phyloP scores from a whole-genome alignment of 2,329 filamentous ascomycete species.

The Clarireedia monteithiana region DNA sequence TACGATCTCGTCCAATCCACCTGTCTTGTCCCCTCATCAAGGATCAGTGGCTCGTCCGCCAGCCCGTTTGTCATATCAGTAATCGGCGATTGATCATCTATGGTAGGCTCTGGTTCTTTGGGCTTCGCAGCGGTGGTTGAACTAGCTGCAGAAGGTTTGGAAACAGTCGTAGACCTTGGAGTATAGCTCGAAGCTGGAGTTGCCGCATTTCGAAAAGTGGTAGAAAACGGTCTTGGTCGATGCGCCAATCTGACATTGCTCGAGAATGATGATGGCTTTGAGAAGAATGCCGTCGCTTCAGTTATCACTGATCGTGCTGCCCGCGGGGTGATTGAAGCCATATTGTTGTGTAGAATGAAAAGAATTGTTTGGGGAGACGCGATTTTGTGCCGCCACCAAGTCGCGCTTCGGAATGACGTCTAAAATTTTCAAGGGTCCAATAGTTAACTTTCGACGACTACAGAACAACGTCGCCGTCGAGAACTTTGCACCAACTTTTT shows the following conservation, averaged over 20 bases:
- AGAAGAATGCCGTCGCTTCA: constrained; percentile 10
- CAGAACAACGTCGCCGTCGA: not conserved
- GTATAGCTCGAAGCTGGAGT: constrained; percentile 21
- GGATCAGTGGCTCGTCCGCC: constrained; percentile 39
- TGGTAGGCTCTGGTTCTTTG: constrained; percentile 48
- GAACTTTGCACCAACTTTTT: not conserved
- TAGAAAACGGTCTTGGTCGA: constrained; percentile 19
- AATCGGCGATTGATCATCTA: constrained; percentile 33
- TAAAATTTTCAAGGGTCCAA: not conserved
- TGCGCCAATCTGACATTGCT: not conserved
- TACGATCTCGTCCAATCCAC: constrained; percentile 71
- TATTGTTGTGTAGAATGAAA: constrained; percentile 10
- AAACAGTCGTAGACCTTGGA: constrained; percentile 13
- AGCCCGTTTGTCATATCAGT: constrained; percentile 41
- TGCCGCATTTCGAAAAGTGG: constrained; percentile 16
- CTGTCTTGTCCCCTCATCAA: constrained; percentile 41
- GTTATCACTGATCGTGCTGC: constrained; percentile 19
- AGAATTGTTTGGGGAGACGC: constrained; percentile 1
- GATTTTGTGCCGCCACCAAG: constrained; percentile 2
- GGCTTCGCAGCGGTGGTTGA: not conserved
- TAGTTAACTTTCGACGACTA: not conserved
- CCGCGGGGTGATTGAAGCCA: constrained; percentile 9
- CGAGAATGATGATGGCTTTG: not conserved
- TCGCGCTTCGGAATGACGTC: not conserved
- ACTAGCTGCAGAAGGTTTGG: constrained; percentile 5